Conservation (phyloP, 2,329 filamentous ascomycete genomes). For the Hymenoscyphus albidus region DNA sequence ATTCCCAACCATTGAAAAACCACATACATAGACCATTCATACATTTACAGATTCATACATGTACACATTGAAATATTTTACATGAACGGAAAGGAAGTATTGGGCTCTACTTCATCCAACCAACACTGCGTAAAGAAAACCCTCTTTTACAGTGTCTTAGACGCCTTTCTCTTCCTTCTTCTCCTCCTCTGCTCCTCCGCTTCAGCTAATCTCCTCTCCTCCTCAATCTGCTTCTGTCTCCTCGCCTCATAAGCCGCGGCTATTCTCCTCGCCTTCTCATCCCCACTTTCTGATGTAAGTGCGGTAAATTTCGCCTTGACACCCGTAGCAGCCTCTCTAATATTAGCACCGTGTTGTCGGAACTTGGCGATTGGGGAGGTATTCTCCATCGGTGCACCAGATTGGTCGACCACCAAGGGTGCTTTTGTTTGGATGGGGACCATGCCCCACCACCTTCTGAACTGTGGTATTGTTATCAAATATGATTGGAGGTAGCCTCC, state of each 20-base stretch:
- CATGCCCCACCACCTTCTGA: slow-evolving; percentile 40
- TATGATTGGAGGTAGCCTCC: slow-evolving; percentile 42
- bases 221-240: slow-evolving; percentile 19
- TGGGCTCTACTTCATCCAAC: too few relatives aligned
- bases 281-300: too few relatives aligned
- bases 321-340: slow-evolving; percentile 14
- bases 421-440: slow-evolving; percentile 18
- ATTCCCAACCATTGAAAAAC: too few relatives aligned
- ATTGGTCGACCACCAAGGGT: neutral
- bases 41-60: too few relatives aligned
- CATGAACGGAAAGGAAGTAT: too few relatives aligned
- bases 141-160: neutral
- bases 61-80: too few relatives aligned
- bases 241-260: slow-evolving; percentile 24
- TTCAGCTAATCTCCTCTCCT: slow-evolving; percentile 12
- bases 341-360: slow-evolving; percentile 27
- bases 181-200: neutral
- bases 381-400: neutral
- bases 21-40: too few relatives aligned
- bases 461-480: slow-evolving; percentile 40
- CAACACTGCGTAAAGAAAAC: too few relatives aligned
- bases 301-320: slow-evolving; percentile 32
- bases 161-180: neutral
- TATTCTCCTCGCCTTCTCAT: slow-evolving; percentile 13
- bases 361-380: slow-evolving; percentile 19